These are phyloP conservation scores for Bondarzewia mesenterica DNA, from an alignment of 1,284 basidiomycete genomes.

Conservation along the genomic window DNA sequence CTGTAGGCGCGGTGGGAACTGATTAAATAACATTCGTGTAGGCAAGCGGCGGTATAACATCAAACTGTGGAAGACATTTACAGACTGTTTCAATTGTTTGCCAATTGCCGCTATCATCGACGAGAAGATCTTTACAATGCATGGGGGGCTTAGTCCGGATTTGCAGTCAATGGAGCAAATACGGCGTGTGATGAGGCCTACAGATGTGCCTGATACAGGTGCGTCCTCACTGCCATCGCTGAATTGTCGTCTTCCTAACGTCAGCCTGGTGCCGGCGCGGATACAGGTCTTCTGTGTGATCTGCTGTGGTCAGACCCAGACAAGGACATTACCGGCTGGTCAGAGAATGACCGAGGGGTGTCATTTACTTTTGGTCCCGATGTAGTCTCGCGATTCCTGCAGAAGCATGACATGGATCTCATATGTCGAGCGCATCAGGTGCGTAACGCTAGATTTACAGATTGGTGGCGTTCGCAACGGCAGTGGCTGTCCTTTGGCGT, in stretches of 20 bases:
- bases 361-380: constrained; percentile 99
- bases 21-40: constrained; percentile 22
- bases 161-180: constrained; percentile 99
- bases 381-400: constrained; percentile 95
- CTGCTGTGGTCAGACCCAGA: constrained; percentile 99
- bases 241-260: constrained; percentile 4
- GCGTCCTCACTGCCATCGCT: constrained; percentile 26
- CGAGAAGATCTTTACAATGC: constrained; percentile 96
- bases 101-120: constrained; percentile 96
- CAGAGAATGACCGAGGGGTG: constrained; percentile 97
- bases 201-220: constrained; percentile 98
- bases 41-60: constrained; percentile 98
- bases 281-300: constrained; percentile 86
- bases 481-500: background rate
- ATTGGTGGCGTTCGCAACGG: background rate
- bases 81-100: constrained; percentile 94
- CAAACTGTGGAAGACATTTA: constrained; percentile 97
- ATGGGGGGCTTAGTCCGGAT: constrained; percentile 90
- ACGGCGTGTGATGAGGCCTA: constrained; percentile 97
- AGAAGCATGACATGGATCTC: constrained; percentile 99
- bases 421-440: constrained; percentile 98
- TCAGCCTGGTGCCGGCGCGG: too few relatives aligned
- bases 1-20: background rate
- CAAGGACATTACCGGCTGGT: constrained; percentile 99
- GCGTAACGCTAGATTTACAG: constrained; percentile 19